These are phyloP conservation scores for Puccinia polysora DNA, from an alignment of 1,284 basidiomycete species.

Conservation along the genomic window DNA sequence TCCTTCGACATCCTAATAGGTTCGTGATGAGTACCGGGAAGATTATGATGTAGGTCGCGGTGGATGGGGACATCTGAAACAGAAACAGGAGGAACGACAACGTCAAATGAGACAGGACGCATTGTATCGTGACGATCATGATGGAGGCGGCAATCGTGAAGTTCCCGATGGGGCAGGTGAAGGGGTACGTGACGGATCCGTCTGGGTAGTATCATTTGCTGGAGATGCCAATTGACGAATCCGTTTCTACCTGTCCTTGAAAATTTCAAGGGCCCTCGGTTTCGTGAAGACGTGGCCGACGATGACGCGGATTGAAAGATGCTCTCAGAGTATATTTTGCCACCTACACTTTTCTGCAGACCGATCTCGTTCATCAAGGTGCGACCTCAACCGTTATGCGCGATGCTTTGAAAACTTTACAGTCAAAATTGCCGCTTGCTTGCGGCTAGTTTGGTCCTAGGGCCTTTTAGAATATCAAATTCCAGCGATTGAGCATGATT, in stretches of 20 bases:
- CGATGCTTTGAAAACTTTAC: too few relatives aligned
- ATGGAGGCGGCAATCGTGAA: slow-evolving; percentile 72
- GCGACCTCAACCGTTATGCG: too few relatives aligned
- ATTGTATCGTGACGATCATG: slow-evolving; percentile 75
- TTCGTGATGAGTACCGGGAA: slow-evolving; percentile 89
- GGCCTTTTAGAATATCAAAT: too few relatives aligned
- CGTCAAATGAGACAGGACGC: slow-evolving; percentile 72
- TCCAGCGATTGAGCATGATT: too few relatives aligned
- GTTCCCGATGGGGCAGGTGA: slow-evolving; percentile 55
- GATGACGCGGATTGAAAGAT: slow-evolving; percentile 9
- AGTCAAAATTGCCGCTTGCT: too few relatives aligned
- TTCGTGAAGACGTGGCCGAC: slow-evolving; percentile 17
- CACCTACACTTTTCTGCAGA: too few relatives aligned
- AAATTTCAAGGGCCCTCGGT: slow-evolving; percentile 8
- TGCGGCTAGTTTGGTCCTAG: too few relatives aligned
- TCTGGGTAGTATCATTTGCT: too few relatives aligned
- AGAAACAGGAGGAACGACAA: slow-evolving; percentile 68
- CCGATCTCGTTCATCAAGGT: too few relatives aligned
- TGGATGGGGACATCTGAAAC: slow-evolving; percentile 76
- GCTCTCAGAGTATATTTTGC: too few relatives aligned
- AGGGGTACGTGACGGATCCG: slow-evolving; percentile 9
- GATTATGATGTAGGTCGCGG: slow-evolving; percentile 80
- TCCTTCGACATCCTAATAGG: slow-evolving; percentile 52
- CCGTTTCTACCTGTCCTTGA: too few relatives aligned
- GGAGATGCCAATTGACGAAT: too few relatives aligned